Percentiles rank a stretch among this genome's conserved stretches.
phyloP scores from a whole-genome alignment of 352 stramenopile genomes.

The Saprolegnia parasitica region DNA sequence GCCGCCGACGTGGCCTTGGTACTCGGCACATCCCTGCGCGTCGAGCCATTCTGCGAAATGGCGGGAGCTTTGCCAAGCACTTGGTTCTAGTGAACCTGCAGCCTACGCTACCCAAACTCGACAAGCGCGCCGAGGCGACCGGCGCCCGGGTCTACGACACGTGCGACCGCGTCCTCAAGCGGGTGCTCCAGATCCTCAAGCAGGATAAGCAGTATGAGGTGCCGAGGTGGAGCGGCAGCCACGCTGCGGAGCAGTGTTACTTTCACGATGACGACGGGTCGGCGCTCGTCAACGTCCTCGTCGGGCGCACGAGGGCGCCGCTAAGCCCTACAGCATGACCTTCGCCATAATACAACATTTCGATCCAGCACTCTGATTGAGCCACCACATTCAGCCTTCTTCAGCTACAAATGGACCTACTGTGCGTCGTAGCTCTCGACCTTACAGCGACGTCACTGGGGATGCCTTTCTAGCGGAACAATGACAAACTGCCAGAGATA shows the following conservation, averaged over 20 bases:
- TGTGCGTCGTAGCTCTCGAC: too few relatives aligned
- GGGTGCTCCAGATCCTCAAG: slow-evolving; percentile 59
- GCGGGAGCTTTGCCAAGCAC: slow-evolving; percentile 61
- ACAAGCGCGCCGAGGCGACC: slow-evolving; percentile 56
- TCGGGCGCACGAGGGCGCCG: slow-evolving; percentile 32
- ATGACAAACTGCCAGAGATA: too few relatives aligned
- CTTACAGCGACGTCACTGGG: too few relatives aligned
- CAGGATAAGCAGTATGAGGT: slow-evolving; percentile 55
- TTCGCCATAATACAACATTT: too few relatives aligned
- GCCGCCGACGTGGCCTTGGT: slow-evolving; percentile 68
- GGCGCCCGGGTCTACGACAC: slow-evolving; percentile 66
- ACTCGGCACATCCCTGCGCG: slow-evolving; percentile 65
- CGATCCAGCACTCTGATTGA: too few relatives aligned
- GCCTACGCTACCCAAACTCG: slow-evolving; percentile 61
- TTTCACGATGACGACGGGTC: slow-evolving; percentile 41
- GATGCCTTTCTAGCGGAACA: too few relatives aligned
- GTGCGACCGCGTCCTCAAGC: slow-evolving; percentile 72
- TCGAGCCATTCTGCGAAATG: slow-evolving; percentile 81
- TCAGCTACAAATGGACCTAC: too few relatives aligned
- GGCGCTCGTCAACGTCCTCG: slow-evolving; percentile 74
- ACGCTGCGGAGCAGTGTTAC: slow-evolving; percentile 47
- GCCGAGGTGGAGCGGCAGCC: slow-evolving; percentile 51
- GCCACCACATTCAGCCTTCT: too few relatives aligned
- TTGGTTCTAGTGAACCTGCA: slow-evolving; percentile 76
- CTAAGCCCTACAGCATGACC: not conserved